Conservation (phyloP, 768 basidiomycete species). For the Auricularia sp. region DNA sequence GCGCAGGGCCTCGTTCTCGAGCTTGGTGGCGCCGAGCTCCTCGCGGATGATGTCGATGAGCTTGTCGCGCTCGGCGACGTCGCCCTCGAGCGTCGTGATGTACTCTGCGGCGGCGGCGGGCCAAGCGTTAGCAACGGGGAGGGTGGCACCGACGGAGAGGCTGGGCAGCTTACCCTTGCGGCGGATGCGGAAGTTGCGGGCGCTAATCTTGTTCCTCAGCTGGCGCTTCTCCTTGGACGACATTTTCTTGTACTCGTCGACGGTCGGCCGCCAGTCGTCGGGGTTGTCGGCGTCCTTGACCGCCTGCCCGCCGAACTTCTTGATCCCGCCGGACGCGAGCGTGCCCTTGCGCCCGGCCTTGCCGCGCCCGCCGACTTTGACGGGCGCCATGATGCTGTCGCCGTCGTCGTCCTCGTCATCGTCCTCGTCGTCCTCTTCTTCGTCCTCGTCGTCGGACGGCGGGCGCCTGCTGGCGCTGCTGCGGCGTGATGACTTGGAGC, state of each 20-base stretch:
- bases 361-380: conserved; percentile 50
- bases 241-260: conserved; percentile 94
- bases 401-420: conserved; percentile 27
- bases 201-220: conserved; percentile 92
- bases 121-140: neutral
- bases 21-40: conserved; percentile 68
- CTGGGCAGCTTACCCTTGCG: conserved; percentile 61
- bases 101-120: conserved; percentile 51
- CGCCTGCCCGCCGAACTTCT: conserved; percentile 20
- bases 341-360: conserved; percentile 50
- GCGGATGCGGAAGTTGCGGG: conserved; percentile 88
- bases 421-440: conserved; percentile 20
- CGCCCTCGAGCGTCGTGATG: conserved; percentile 85
- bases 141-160: neutral
- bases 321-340: conserved; percentile 61
- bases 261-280: conserved; percentile 76
- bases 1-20: conserved; percentile 74
- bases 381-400: conserved; percentile 34
- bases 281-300: conserved; percentile 43
- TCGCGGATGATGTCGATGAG: conserved; percentile 79
- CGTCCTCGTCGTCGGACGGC: conserved; percentile 24
- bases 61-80: conserved; percentile 85
- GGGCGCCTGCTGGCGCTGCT: neutral
- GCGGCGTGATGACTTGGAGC: too few relatives aligned
- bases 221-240: conserved; percentile 93